Conservation (phyloP, 23 red algal genomes). For the Gracilaria gracilis region DNA sequence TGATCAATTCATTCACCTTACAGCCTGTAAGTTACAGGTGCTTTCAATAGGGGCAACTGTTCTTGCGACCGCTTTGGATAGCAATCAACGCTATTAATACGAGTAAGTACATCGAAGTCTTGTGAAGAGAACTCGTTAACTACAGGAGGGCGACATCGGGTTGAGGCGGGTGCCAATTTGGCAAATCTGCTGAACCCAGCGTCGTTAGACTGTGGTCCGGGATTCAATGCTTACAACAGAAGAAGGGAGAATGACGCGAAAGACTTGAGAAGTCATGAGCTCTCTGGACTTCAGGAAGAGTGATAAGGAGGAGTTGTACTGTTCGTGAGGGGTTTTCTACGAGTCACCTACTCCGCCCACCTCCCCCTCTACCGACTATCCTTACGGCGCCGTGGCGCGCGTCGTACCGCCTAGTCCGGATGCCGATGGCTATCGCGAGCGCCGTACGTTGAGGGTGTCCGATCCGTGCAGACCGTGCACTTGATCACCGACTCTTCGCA, state of each 20-base stretch:
- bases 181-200: conserved; percentile 15
- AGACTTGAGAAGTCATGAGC: background rate
- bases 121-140: background rate
- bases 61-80: no score
- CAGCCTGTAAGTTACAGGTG: no score
- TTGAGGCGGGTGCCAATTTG: conserved; percentile 12
- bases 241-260: no score
- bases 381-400: conserved; percentile 22
- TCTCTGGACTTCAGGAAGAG: background rate
- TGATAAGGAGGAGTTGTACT: background rate
- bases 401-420: background rate
- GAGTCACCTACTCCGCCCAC: conserved; percentile 54
- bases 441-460: background rate
- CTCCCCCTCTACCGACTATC: conserved; percentile 24
- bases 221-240: no score
- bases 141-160: background rate
- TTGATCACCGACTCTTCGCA: conserved; percentile 23
- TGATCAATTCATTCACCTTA: no score
- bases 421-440: background rate
- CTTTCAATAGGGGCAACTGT: no score
- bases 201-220: background rate
- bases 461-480: conserved; percentile 38
- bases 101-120: no score
- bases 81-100: no score
- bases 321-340: conserved; percentile 1